phyloP scores from a whole-genome alignment of 1,284 basidiomycete genomes.

The Austroboletus novae-zelandiae region DNA sequence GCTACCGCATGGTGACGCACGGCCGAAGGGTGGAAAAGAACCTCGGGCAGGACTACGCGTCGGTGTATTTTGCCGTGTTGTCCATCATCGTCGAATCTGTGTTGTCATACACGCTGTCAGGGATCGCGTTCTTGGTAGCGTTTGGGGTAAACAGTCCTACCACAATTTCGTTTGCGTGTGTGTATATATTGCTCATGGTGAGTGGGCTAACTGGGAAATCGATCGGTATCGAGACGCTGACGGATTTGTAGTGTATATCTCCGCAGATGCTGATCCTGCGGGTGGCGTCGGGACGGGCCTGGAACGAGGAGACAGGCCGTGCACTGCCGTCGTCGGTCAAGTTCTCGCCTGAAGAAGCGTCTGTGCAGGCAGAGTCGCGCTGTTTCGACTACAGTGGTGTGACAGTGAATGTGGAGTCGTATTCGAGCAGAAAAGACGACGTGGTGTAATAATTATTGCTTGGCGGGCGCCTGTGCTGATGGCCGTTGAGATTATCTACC shows the following conservation, averaged over 20 bases:
- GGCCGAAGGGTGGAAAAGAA: constrained; percentile 9
- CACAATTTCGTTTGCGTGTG: constrained; percentile 15
- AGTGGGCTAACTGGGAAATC: background rate
- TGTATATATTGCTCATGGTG: constrained; percentile 27
- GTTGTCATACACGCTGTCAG: constrained; percentile 26
- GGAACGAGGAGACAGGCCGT: constrained; percentile 13
- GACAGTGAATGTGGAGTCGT: background rate
- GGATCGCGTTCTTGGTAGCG: constrained; percentile 27
- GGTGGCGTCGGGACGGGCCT: constrained; percentile 19
- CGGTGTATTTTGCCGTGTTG: constrained; percentile 19
- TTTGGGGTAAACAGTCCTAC: constrained; percentile 15
- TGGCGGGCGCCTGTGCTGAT: background rate
- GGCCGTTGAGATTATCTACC: background rate
- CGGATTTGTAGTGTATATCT: constrained; percentile 20
- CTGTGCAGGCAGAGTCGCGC: background rate
- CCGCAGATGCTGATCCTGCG: constrained; percentile 30
- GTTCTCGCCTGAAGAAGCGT: constrained; percentile 3
- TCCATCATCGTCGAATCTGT: constrained; percentile 27
- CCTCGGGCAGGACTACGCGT: constrained; percentile 21
- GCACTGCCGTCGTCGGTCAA: constrained; percentile 9
- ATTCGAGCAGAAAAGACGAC: background rate
- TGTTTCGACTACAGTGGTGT: background rate
- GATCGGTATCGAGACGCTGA: background rate
- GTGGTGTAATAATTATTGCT: background rate
- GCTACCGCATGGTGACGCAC: constrained; percentile 21